phyloP scores from a whole-genome alignment of 768 basidiomycete genomes.

The Roridomyces roridus region DNA sequence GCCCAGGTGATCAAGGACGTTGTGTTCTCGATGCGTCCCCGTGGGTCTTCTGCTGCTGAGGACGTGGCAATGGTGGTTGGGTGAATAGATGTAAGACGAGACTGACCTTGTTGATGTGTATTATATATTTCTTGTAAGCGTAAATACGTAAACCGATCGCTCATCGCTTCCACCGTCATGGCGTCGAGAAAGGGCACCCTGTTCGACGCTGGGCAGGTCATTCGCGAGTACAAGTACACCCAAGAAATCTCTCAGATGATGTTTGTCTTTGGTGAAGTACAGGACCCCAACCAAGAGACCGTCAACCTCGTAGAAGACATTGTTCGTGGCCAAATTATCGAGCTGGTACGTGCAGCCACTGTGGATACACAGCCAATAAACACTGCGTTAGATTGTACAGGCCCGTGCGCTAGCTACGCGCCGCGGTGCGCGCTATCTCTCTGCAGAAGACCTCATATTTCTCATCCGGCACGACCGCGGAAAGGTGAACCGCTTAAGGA shows the following conservation, averaged over 20 bases:
- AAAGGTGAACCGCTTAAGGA: conserved; percentile 91
- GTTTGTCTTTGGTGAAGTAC: conserved; percentile 97
- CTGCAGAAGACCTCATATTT: conserved; percentile 95
- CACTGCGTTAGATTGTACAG: conserved; percentile 75
- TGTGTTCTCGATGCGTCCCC: conserved; percentile 74
- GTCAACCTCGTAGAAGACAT: conserved; percentile 96
- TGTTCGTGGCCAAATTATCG: conserved; percentile 87
- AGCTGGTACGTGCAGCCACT: conserved; percentile 70
- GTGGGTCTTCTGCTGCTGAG: neutral
- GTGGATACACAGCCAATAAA: neutral
- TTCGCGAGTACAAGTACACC: conserved; percentile 83
- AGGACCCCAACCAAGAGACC: conserved; percentile 86
- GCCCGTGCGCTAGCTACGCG: conserved; percentile 84
- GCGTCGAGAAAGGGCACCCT: conserved; percentile 22
- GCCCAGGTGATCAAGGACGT: conserved; percentile 93
- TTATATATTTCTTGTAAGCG: conserved; percentile 8
- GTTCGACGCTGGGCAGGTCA: conserved; percentile 25
- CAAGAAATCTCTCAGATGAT: conserved; percentile 98
- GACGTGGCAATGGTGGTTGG: conserved; percentile 10
- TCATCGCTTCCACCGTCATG: too few species aligned
- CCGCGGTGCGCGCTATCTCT: conserved; percentile 84
- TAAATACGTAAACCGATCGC: too few species aligned
- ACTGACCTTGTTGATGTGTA: conserved; percentile 11
- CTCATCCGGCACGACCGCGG: conserved; percentile 93
- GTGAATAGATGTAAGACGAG: neutral